Percentiles rank a stretch among this genome's conserved stretches.
These are phyloP conservation scores for Naganishia vaughanmartiniae DNA, from an alignment of 768 basidiomycete genomes.

Conservation along the genomic window DNA sequence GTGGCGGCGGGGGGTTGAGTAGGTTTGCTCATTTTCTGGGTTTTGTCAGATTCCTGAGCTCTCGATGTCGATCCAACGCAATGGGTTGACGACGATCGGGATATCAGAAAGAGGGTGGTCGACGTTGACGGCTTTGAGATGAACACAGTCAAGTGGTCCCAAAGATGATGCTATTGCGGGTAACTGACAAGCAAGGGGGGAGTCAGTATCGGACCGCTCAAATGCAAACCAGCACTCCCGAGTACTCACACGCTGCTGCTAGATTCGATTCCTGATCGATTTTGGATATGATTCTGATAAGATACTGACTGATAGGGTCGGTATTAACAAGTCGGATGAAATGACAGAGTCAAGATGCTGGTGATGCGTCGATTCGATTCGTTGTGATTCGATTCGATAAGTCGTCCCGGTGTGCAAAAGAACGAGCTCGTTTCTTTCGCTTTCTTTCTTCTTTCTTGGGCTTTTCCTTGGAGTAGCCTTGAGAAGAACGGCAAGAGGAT, in stretches of 20 bases:
- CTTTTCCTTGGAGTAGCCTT: not conserved
- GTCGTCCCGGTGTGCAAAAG: not conserved
- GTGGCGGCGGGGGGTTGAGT: constrained; percentile 70
- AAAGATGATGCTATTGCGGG: constrained; percentile 6
- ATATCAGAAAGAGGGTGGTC: not conserved
- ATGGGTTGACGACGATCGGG: constrained; percentile 24
- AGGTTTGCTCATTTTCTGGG: constrained; percentile 80
- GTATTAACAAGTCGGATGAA: not conserved
- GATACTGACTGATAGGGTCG: not conserved
- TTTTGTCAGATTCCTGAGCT: not conserved
- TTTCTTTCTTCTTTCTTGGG: not conserved
- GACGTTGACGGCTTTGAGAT: not conserved
- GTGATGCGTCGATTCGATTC: not conserved
- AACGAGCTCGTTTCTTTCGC: constrained; percentile 9
- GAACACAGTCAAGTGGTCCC: constrained; percentile 24
- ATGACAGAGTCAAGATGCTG: not conserved
- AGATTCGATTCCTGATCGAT: constrained; percentile 21
- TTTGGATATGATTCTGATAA: not conserved
- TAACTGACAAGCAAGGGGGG: not conserved
- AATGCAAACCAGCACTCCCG: not conserved
- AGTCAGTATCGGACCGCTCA: not conserved
- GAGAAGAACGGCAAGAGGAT: not conserved
- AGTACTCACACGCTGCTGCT: constrained; percentile 4
- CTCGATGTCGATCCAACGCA: constrained; percentile 22
- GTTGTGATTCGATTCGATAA: constrained; percentile 6